phyloP scores from a whole-genome alignment of 2,329 filamentous ascomycete genomes.

The Xylaria sp. region DNA sequence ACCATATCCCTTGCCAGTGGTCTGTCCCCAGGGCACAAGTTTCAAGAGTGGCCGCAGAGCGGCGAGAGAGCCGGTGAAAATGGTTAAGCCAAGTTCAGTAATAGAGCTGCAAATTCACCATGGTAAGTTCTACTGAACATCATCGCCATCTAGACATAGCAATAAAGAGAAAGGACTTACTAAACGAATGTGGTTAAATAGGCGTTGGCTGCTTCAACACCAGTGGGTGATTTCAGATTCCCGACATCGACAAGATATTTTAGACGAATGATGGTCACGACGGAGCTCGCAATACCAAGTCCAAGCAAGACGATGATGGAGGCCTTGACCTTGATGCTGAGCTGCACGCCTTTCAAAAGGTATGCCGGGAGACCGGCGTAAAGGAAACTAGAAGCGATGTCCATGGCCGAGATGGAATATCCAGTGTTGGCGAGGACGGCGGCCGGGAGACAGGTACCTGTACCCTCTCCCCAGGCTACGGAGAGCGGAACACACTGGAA shows the following conservation, averaged over 20 bases:
- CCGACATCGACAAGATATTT: constrained; percentile 39
- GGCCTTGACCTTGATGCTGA: constrained; percentile 35
- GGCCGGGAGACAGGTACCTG: constrained; percentile 35
- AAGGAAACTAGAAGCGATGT: constrained; percentile 38
- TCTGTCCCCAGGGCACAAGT: constrained; percentile 37
- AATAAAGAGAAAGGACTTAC: constrained; percentile 31
- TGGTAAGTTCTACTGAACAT: constrained; percentile 23
- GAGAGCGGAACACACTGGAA: constrained; percentile 39
- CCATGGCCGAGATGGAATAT: constrained; percentile 41
- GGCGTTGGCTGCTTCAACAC: constrained; percentile 39
- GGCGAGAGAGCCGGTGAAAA: constrained; percentile 39
- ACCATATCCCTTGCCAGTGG: constrained; percentile 33
- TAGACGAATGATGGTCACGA: constrained; percentile 39
- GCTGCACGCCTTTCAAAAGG: constrained; percentile 36
- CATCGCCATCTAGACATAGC: neutral
- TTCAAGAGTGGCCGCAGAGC: constrained; percentile 40
- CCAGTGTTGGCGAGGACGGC: constrained; percentile 39
- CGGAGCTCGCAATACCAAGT: constrained; percentile 38
- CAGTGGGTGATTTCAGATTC: constrained; percentile 33
- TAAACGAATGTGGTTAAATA: constrained; percentile 41
- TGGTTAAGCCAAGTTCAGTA: constrained; percentile 38
- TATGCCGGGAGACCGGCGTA: constrained; percentile 37
- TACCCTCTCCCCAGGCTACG: constrained; percentile 36
- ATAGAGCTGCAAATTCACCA: constrained; percentile 32
- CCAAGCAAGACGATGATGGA: constrained; percentile 39